Evolutionary conservation across 108 stramenopile genomes (phyloP).

Genomic region (Mayamaea pseudoterrestris): DNA sequence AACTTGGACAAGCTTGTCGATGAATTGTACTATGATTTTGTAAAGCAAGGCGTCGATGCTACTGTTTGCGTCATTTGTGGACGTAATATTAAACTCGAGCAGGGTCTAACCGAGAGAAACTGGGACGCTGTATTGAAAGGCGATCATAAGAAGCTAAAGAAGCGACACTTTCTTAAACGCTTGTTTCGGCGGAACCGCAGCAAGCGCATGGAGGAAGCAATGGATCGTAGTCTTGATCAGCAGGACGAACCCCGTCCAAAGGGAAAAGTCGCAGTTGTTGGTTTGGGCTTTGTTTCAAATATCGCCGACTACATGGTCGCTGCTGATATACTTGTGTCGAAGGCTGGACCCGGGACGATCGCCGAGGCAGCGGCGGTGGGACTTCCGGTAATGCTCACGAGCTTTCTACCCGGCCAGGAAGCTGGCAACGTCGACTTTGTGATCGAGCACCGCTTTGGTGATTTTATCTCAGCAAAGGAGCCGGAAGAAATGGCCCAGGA

Average conservation of each 20-base stretch:
- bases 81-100: constrained; percentile 68
- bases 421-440: constrained; percentile 81
- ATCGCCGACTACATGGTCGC: constrained; percentile 96
- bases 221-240: not conserved
- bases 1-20: constrained; percentile 70
- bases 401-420: constrained; percentile 79
- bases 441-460: constrained; percentile 63
- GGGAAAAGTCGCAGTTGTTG: constrained; percentile 61
- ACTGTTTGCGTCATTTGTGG: constrained; percentile 93
- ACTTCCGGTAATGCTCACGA: constrained; percentile 85
- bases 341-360: constrained; percentile 97
- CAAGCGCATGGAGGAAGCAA: not conserved
- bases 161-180: constrained; percentile 2
- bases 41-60: constrained; percentile 46
- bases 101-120: constrained; percentile 41
- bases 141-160: not conserved
- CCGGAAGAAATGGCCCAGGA: constrained; percentile 41
- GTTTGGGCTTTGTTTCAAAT: constrained; percentile 85
- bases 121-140: constrained; percentile 40
- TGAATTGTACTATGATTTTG: constrained; percentile 40
- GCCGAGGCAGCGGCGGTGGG: constrained; percentile 91
- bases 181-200: constrained; percentile 5
- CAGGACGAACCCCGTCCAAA: constrained; percentile 10
- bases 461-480: constrained; percentile 31
- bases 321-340: constrained; percentile 83